Percentiles rank a stretch among this genome's conserved stretches.
These are phyloP conservation scores for Ophiostoma fasciatum DNA, from an alignment of 2,329 filamentous ascomycete genomes.

Conservation along the genomic window DNA sequence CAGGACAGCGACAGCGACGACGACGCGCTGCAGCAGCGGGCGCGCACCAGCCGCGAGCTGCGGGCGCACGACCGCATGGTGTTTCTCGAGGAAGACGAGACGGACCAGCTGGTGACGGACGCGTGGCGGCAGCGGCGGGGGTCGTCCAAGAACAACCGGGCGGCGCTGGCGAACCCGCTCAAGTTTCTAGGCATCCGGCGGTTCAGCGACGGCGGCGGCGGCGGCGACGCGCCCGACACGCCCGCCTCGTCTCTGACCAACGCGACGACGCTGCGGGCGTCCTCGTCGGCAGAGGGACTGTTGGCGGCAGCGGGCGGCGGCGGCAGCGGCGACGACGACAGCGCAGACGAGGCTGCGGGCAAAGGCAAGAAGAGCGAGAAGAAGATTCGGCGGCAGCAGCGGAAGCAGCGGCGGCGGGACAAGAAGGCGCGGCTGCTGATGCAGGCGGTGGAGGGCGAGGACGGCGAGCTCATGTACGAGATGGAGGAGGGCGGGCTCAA, in stretches of 20 bases:
- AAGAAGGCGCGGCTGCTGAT: slow-evolving; percentile 38
- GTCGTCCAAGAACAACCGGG: slow-evolving; percentile 23
- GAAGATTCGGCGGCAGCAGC: slow-evolving; percentile 30
- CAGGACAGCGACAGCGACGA: slow-evolving; percentile 67
- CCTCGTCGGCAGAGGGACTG: slow-evolving; percentile 14
- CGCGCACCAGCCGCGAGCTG: slow-evolving; percentile 55
- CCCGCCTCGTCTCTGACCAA: not conserved
- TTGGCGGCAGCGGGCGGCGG: not conserved
- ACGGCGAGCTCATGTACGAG: slow-evolving; percentile 71
- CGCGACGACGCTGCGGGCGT: slow-evolving; percentile 21
- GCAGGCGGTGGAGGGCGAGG: slow-evolving; percentile 46
- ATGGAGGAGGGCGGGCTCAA: slow-evolving; percentile 70
- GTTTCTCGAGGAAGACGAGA: slow-evolving; percentile 61
- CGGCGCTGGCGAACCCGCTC: slow-evolving; percentile 32
- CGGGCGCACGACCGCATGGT: slow-evolving; percentile 55
- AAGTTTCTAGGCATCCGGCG: slow-evolving; percentile 25
- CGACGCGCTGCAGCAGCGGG: slow-evolving; percentile 50
- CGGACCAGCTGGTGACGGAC: slow-evolving; percentile 43
- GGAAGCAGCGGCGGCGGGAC: slow-evolving; percentile 34
- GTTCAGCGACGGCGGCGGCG: slow-evolving; percentile 19
- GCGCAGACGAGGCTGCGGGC: not conserved
- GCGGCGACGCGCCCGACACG: slow-evolving; percentile 1
- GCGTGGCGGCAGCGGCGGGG: slow-evolving; percentile 34
- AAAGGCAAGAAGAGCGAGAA: slow-evolving; percentile 14
- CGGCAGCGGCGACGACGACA: slow-evolving; percentile 12